Evolutionary conservation across 805 yeast genomes (phyloP).

Genomic region (Tanozyma kutaoensis): DNA sequence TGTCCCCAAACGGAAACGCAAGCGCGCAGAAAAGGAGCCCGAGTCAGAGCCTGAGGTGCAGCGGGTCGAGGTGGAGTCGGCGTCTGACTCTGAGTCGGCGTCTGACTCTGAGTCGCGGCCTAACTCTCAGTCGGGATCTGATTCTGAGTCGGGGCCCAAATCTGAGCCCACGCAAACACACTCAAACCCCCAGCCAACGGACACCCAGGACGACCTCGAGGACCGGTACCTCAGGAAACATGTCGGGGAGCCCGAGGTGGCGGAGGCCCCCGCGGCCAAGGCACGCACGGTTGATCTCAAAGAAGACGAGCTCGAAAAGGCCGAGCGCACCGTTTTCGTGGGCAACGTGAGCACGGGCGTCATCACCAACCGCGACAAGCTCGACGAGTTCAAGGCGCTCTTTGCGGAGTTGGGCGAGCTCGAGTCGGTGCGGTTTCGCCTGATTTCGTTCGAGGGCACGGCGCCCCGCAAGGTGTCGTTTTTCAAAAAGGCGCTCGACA

Average conservation of each 20-base stretch:
- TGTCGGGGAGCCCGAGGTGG: no score
- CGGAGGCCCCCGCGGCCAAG: no score
- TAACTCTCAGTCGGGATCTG: no score
- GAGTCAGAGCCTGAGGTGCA: conserved; percentile 6
- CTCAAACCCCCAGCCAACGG: conserved; percentile 4
- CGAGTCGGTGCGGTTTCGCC: conserved; percentile 78
- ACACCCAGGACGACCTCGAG: no score
- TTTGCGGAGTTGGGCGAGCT: conserved; percentile 42
- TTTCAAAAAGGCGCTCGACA: conserved; percentile 64
- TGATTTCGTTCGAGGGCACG: conserved; percentile 78
- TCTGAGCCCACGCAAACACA: conserved; percentile 4
- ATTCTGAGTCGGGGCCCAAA: conserved; percentile 5
- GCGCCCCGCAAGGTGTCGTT: conserved; percentile 89
- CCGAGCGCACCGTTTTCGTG: conserved; percentile 74
- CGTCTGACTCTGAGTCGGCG: conserved; percentile 2
- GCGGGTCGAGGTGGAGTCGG: conserved; percentile 6
- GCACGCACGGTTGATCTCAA: conserved; percentile 48
- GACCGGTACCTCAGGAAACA: no score
- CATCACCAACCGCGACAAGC: conserved; percentile 46
- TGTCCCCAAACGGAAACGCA: no score
- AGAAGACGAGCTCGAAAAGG: conserved; percentile 65
- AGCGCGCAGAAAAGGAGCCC: conserved; percentile 11
- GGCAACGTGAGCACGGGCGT: conserved; percentile 69
- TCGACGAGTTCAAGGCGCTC: conserved; percentile 52
- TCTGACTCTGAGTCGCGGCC: conserved; percentile 8